phyloP scores from a whole-genome alignment of 1,284 basidiomycete species.

The Entoloma clypeatum region DNA sequence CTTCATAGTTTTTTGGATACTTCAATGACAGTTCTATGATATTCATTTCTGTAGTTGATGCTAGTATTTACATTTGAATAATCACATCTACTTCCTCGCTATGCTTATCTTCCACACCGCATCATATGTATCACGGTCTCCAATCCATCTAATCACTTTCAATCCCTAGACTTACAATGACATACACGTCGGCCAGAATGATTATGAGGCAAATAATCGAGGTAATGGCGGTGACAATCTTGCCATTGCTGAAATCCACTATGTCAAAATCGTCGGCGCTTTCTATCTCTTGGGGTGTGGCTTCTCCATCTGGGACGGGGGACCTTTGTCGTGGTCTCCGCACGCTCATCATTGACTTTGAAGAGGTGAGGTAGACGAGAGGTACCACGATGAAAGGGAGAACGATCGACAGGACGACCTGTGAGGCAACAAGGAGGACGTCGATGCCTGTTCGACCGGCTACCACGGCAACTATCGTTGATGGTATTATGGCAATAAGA shows the following conservation, averaged over 20 bases:
- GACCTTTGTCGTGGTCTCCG: slow-evolving; percentile 19
- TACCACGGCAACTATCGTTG: slow-evolving; percentile 73
- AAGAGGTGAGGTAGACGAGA: slow-evolving; percentile 73
- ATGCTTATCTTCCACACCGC: too few relatives aligned
- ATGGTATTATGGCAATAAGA: slow-evolving; percentile 82
- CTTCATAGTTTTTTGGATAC: slow-evolving; percentile 4
- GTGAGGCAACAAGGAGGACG: slow-evolving; percentile 80
- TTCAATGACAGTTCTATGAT: not conserved
- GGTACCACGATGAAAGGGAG: slow-evolving; percentile 87
- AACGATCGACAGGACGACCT: slow-evolving; percentile 85
- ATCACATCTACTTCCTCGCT: too few relatives aligned
- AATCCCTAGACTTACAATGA: slow-evolving; percentile 43
- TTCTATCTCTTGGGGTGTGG: slow-evolving; percentile 10
- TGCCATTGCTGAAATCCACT: slow-evolving; percentile 63
- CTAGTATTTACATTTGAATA: too few relatives aligned
- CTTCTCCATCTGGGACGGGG: not conserved
- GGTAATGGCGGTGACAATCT: slow-evolving; percentile 50
- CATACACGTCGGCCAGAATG: slow-evolving; percentile 67
- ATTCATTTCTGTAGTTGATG: too few relatives aligned
- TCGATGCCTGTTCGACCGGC: slow-evolving; percentile 78
- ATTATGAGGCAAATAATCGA: slow-evolving; percentile 63
- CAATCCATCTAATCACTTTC: not conserved
- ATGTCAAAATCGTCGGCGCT: slow-evolving; percentile 27
- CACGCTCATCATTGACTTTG: slow-evolving; percentile 62
- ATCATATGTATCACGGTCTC: too few relatives aligned